Percentiles rank a stretch among this genome's conserved stretches.
phyloP scores from a whole-genome alignment of 352 stramenopile genomes.

The Phytophthora constricta region DNA sequence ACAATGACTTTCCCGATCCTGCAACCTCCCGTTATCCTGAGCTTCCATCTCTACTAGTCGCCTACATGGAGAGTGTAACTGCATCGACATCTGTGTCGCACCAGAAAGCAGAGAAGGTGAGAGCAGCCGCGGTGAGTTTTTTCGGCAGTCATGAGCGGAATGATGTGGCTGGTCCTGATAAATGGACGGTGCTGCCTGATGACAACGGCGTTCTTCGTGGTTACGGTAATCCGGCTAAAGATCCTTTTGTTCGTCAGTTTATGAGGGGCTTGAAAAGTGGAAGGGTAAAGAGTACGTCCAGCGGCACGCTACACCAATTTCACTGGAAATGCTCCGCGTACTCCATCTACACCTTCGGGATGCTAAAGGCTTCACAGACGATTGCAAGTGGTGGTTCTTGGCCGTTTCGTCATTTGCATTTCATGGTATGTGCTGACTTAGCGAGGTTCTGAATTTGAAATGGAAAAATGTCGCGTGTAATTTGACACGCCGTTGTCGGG shows the following conservation, averaged over 20 bases:
- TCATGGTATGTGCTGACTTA: constrained; percentile 28
- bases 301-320: not conserved
- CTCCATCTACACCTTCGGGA: constrained; percentile 1
- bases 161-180: constrained; percentile 11
- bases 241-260: constrained; percentile 10
- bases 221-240: constrained; percentile 5
- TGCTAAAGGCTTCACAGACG: not conserved
- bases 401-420: constrained; percentile 14
- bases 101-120: constrained; percentile 16
- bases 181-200: constrained; percentile 17
- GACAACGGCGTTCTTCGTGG: no score
- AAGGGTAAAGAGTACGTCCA: constrained; percentile 5
- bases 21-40: not conserved
- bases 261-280: constrained; percentile 4
- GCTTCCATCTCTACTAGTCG: constrained; percentile 10
- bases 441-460: constrained; percentile 14
- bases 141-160: constrained; percentile 8
- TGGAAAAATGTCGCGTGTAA: constrained; percentile 8
- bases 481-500: not conserved
- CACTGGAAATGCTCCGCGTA: constrained; percentile 3
- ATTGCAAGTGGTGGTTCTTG: constrained; percentile 2
- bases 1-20: constrained; percentile 17
- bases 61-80: constrained; percentile 21
- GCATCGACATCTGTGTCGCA: not conserved
- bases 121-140: constrained; percentile 14